These are phyloP conservation scores for Populus simonii DNA, from an alignment of 345 rosid species.

Conservation along the genomic window DNA sequence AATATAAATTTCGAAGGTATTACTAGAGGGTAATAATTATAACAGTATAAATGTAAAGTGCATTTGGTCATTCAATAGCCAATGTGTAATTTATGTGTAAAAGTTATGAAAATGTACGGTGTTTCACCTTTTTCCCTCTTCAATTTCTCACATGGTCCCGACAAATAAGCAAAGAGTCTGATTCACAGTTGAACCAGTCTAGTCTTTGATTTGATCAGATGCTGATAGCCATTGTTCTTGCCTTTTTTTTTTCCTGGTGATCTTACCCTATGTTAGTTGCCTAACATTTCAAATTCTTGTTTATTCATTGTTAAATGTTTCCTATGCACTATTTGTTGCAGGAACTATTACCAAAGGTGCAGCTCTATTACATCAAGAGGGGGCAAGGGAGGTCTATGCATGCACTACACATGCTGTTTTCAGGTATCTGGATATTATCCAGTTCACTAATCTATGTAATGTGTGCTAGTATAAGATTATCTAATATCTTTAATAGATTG, in stretches of 20 bases:
- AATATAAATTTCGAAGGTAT: too few relatives aligned
- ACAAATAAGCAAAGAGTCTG: not conserved
- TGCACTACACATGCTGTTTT: constrained; percentile 95
- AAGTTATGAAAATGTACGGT: not conserved
- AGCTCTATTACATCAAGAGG: constrained; percentile 92
- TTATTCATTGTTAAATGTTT: constrained; percentile 12
- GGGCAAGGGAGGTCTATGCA: constrained; percentile 96
- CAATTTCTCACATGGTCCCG: not conserved
- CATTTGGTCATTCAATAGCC: too few relatives aligned
- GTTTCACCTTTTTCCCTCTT: not conserved
- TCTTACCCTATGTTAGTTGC: too few relatives aligned
- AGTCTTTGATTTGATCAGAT: not conserved
- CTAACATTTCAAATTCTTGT: not conserved
- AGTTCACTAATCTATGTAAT: not conserved
- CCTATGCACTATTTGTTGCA: constrained; percentile 23
- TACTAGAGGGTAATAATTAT: too few relatives aligned
- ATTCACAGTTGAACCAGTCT: not conserved
- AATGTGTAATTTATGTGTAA: not conserved
- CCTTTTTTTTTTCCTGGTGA: too few relatives aligned
- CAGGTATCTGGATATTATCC: constrained; percentile 47
- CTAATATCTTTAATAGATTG: too few relatives aligned
- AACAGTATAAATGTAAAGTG: too few relatives aligned
- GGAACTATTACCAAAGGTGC: constrained; percentile 97
- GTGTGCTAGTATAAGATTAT: not conserved
- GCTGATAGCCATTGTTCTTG: not conserved